Base-by-base conservation (phyloP, 805 yeast species). In the Isabelozyma heimii region DNA sequence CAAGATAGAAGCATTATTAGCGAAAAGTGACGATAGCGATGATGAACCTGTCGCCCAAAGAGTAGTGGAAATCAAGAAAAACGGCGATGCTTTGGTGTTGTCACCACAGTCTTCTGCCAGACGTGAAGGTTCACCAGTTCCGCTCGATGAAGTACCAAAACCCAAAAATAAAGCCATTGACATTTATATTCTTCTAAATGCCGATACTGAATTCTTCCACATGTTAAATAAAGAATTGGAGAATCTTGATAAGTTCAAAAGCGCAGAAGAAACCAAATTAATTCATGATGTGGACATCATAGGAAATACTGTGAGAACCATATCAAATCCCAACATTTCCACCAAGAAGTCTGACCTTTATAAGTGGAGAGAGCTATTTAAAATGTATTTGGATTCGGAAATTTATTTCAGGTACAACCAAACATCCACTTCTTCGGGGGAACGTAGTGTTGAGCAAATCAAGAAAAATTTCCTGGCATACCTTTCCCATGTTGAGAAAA, bases 291-390 rank as follows among this genome's bases (percentile, higher is more conserved):
- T 84, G 15, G 72, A 75, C 42, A 52, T 52, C 0, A 64, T 84
- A 9, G 73, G 80, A 2, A 55, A 62, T 12, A 53, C 61, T 5
- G 67, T 83, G 3, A 65, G 75, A 2, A 59, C 65, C 6, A 63
- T 73, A 14, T 61, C 79, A 0, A 58, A 67, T 12, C 81, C 84
- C 0, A 49, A 54, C 2, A 49, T 58, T 10, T 65, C 67, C 37
- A 62, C 62, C 41, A 74, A 71, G 47, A 72, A 69, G 37, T 66
- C 75, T 1, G 92, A 87, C 58, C 67, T 86, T 65, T 83, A 83
- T 56, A 71, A 73, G 8, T 87, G 92, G 92, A 69, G 92, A 49
- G 82, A 83, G 56, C 73, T 87, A 8, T 86, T 87, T 66, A 79
- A 76, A 56, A 63, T 78, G 16, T 87, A 85, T 55, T 73, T 85